Conservation (phyloP, 164 flowering plant species). For the Pachysandra terminalis region DNA sequence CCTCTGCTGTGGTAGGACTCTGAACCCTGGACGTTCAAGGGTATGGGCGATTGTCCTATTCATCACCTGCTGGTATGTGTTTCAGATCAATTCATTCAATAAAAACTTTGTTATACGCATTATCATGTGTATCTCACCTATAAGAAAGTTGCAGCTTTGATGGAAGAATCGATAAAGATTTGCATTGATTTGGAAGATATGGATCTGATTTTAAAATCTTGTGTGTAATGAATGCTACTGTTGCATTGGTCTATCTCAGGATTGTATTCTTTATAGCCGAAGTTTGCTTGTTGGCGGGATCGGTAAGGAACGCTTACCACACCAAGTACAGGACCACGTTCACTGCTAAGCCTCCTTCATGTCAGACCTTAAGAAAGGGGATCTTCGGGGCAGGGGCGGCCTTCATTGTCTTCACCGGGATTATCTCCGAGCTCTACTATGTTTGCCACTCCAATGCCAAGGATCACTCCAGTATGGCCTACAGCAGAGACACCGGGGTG, state of each 20-base stretch:
- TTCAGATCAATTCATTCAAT: not conserved
- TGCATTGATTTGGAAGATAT: no score
- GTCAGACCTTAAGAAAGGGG: constrained; percentile 69
- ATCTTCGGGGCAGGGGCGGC: constrained; percentile 85
- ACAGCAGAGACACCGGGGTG: constrained; percentile 31
- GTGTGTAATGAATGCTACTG: not conserved
- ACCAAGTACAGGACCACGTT: constrained; percentile 54
- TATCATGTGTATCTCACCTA: no score
- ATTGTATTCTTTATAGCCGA: constrained; percentile 75
- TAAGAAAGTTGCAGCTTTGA: no score
- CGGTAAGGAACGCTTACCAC: constrained; percentile 83
- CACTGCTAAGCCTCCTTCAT: constrained; percentile 35
- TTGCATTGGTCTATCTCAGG: constrained; percentile 35
- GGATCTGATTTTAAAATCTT: no score
- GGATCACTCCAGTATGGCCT: constrained; percentile 29
- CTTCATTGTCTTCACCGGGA: constrained; percentile 61
- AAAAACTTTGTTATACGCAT: no score
- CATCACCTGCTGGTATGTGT: constrained; percentile 72
- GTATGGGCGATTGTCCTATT: constrained; percentile 82
- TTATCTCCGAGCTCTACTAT: constrained; percentile 58
- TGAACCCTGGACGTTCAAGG: constrained; percentile 77
- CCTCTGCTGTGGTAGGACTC: constrained; percentile 87
- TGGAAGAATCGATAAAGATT: no score
- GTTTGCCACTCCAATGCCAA: constrained; percentile 53
- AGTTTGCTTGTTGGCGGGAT: constrained; percentile 76